Base-by-base conservation (phyloP, 805 yeast species). In the Saturnispora silvae region DNA sequence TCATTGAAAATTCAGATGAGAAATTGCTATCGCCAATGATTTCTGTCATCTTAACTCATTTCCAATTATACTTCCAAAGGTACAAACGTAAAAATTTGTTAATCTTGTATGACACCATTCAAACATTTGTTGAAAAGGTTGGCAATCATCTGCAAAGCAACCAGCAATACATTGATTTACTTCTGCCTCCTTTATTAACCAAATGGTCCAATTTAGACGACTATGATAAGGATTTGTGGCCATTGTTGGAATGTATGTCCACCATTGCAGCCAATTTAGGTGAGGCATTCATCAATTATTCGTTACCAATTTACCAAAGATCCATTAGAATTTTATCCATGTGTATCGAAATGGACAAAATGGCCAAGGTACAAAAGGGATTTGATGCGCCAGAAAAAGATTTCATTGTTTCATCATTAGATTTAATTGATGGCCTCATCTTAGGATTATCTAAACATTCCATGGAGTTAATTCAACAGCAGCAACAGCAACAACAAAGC, bases 171-270 rank as follows among this genome's bases (percentile, higher is more conserved):
- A 67, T 84, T 44, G 66, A 74, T 38, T 52, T 70, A 1, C 60
- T 92, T 15, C 61, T 92, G 46, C 95, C 95, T 4, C 94, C 95
- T 19, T 64, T 92, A 40, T 70, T 89, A 34, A 66, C 61, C 11
- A 81, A 83, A 58, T 92, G 98, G 98, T 75, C 77, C 40, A 48
- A 57, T 28, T 58, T 86, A 35, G 61, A 64, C 13, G 96, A 92
- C 53, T 75, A 76, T 38, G 96, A 89, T 55, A 72, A 73, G 38
- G 95, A 77, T 48, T 59, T 89, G 45, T 85, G 96, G 89, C 94
- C 96, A 5, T 65, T 92, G 45, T 62, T 92, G 42, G 97, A 89
- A 57, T 87, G 97, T 59, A 70, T 92, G 72, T 83, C 96, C 4
- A 75, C 86, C 15, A 81, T 92, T 24, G 94, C 96, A 10, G 86